Base-by-base conservation (phyloP, 257 asterid species). In the Eucommia ulmoides region DNA sequence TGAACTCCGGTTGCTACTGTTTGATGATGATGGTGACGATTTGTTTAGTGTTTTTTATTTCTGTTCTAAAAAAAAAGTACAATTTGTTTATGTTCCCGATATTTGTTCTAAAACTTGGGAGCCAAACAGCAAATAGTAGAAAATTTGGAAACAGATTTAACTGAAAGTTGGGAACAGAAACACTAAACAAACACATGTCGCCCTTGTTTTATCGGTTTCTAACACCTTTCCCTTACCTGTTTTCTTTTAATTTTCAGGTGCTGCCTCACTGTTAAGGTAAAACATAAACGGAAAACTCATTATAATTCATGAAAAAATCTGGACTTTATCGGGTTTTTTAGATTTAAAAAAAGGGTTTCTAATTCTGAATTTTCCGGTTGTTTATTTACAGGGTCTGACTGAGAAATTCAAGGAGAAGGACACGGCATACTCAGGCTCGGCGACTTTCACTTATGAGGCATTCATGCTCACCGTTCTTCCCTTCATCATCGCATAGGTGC, bases 351-450 rank as follows among this genome's bases (percentile, higher is more conserved):
- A 29, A 29, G 12, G 38, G 38, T 29, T 29, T 5, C 38, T 29
- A 29, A 5, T 5, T 29, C 12, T 29, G 12, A 29, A 5, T 7
- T 29, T 29, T 29, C 8, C 7, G 7, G 38, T 29, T 7, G 38
- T 29, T 7, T 29, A 5, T 29, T 58, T 50, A 74, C 79, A 84
- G 97, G 97, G 96, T 15, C 63, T 91, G 70, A 86, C 98, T 1
- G 96, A 91, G 55, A 91, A 91, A 61, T 91, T 91, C 73, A 91
- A 88, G 78, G 95, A 88, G 80, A 83, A 81, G 79, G 97, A 88
- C 67, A 65, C 74, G 17, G 42, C 74, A 18, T 75, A 67, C 57
- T 20, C 93, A 24, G 97, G 95, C 21, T 74, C 94, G 2, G 95
- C 88, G 46, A 81, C 85, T 48, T 88, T 88, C 75, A 61, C 73